Base-by-base conservation (phyloP, 345 rosid species). In the Lepidium didymum region DNA sequence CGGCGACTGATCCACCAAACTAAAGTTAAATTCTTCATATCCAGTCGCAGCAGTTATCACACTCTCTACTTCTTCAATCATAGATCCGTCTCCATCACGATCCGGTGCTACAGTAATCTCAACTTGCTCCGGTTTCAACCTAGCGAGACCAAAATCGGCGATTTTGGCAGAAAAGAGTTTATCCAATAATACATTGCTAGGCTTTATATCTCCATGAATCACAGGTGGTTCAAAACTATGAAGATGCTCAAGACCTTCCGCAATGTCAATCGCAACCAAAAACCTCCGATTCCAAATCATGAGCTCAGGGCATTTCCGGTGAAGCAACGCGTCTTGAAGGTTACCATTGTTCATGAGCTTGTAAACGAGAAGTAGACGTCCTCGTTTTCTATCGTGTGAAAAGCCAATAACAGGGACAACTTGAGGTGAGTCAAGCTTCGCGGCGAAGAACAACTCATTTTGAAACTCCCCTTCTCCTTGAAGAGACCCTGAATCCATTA, bases 391-490 rank as follows among this genome's bases (percentile, higher is more conserved):
- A 47, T 91, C 84, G 36, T 84, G 82, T 1, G 96, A 91, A 81
- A 89, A 94, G 10, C 99, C 99, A 5, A 86, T 58, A 10, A 87
- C 93, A 1, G 96, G 81, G 62, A 91, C 82, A 27, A 87, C 81
- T 37, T 67, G 75, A 43, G 89, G 79, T 18, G 93, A 86, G 18
- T 81, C 87, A 46, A 94, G 80, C 68, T 77, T 84, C 0, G 91
- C 80, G 50, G 93, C 96, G 70, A 94, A 89, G 60, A 83, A 82
- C 35, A 94, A 73, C 85, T 94, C 99, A 82, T 94, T 94, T 37
- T 94, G 91, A 72, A 94, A 94, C 83, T 94, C 99, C 0, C 96
- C 79, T 80, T 94, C 99, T 4, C 96, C 96, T 54, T 94, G 99
- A 16, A 94, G 84, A 31, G 99, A 91, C 36, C 90, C 92, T 8